Percentiles rank a stretch among this genome's conserved stretches.
These are phyloP conservation scores for Pelagophyceae sp. DNA, from an alignment of 352 stramenopile genomes.

Conservation along the genomic window DNA sequence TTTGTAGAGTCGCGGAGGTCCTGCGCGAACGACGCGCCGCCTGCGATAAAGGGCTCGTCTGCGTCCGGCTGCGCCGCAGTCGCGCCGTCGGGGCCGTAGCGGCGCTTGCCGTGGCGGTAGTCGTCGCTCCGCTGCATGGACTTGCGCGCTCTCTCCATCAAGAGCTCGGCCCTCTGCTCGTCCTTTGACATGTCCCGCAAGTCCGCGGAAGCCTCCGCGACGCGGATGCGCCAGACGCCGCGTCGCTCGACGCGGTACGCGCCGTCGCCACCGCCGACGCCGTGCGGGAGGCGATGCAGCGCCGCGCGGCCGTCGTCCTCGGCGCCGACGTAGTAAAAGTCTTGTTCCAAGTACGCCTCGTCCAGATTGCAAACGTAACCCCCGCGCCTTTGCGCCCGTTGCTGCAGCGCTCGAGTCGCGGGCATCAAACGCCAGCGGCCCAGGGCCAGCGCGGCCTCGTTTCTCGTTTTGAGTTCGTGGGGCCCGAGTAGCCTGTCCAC, in stretches of 20 bases:
- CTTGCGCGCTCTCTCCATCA: neutral
- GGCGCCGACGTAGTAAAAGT: constrained; percentile 7
- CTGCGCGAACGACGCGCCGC: neutral
- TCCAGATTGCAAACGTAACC: constrained; percentile 8
- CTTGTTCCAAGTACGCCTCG: constrained; percentile 11
- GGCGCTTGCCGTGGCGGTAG: neutral
- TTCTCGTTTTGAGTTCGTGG: neutral
- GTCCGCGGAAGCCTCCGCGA: neutral
- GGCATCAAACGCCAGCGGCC: neutral
- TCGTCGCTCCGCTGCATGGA: neutral
- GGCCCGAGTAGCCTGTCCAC: neutral
- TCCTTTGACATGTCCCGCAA: neutral
- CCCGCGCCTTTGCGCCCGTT: neutral
- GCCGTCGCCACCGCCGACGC: neutral
- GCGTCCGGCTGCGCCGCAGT: neutral
- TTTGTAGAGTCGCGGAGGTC: neutral
- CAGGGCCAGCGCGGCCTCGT: neutral
- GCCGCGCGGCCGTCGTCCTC: neutral
- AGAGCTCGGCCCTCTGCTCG: constrained; percentile 1
- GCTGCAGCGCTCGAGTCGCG: neutral
- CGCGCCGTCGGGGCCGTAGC: neutral
- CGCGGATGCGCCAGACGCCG: neutral
- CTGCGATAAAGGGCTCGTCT: neutral
- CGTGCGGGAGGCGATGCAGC: neutral
- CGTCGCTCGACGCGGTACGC: neutral